phyloP scores from a whole-genome alignment of 192 early-diverging fungal genomes.

The Backusella morwellensis region DNA sequence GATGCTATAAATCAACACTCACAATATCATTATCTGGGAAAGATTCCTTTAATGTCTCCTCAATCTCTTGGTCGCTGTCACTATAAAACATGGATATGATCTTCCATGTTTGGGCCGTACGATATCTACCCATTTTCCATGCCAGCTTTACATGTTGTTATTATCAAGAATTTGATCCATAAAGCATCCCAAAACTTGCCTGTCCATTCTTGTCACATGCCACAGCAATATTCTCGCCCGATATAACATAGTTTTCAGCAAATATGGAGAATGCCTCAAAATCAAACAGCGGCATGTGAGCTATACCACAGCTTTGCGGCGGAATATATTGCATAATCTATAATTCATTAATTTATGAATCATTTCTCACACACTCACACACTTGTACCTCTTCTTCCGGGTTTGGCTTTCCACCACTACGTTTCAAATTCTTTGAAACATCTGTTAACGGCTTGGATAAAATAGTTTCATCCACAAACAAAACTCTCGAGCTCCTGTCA shows the following conservation, averaged over 20 bases:
- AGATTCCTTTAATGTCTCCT: not conserved
- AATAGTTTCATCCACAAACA: conserved; percentile 40
- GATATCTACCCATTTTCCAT: conserved; percentile 52
- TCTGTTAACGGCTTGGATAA: not conserved
- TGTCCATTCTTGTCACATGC: conserved; percentile 63
- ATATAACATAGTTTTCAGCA: conserved; percentile 63
- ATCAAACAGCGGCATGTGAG: conserved; percentile 59
- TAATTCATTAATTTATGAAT: not conserved
- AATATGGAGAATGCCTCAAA: conserved; percentile 61
- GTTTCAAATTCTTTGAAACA: conserved; percentile 8
- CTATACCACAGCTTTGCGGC: conserved; percentile 40
- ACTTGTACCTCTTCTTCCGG: conserved; percentile 14
- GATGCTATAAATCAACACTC: not conserved
- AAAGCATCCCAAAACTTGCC: conserved; percentile 30
- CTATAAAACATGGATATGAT: conserved; percentile 65
- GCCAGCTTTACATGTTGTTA: conserved; percentile 44
- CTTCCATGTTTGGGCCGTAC: conserved; percentile 75
- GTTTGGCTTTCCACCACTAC: not conserved
- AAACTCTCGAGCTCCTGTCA: conserved; percentile 38
- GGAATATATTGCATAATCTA: conserved; percentile 34
- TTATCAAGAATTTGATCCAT: not conserved
- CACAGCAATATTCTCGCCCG: conserved; percentile 43
- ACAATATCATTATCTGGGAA: not conserved
- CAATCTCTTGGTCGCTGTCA: conserved; percentile 11
- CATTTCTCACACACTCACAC: not conserved